Evolutionary conservation across 768 basidiomycete species (phyloP).

Genomic region (Collybia sordida): DNA sequence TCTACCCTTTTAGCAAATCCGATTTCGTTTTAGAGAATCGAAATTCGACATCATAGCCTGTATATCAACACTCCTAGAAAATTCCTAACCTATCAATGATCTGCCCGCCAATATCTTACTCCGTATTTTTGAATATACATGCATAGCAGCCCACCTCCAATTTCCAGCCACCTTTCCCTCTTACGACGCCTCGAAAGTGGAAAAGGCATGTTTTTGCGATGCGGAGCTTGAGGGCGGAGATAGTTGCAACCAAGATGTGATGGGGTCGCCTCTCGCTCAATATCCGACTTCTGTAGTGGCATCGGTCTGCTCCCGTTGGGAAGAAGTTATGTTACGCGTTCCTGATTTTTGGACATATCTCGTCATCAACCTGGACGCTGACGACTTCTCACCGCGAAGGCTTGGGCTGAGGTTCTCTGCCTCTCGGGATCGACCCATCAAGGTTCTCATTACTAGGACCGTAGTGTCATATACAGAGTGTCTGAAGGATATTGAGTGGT

Average conservation of each 20-base stretch:
- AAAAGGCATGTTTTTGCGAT: too few species aligned
- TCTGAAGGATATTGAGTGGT: neutral
- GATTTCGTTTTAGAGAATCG: too few species aligned
- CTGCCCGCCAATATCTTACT: neutral
- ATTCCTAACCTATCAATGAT: neutral
- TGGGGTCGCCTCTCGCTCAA: too few species aligned
- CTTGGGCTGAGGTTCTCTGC: neutral
- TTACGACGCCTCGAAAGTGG: too few species aligned
- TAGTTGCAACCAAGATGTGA: too few species aligned
- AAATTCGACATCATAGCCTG: too few species aligned
- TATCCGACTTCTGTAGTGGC: neutral
- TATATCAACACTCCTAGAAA: too few species aligned
- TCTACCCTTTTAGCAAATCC: too few species aligned
- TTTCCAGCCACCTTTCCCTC: too few species aligned
- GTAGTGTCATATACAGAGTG: neutral
- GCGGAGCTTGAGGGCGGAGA: too few species aligned
- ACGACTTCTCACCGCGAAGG: neutral
- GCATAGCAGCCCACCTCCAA: too few species aligned
- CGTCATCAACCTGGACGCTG: neutral
- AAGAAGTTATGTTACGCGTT: neutral
- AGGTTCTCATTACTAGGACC: neutral
- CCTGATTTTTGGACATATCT: neutral
- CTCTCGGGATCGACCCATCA: neutral
- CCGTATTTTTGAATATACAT: neutral
- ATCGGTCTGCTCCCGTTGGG: neutral